A percentile compares a stretch with the other conserved stretches of the same genome.
Evolutionary conservation across 495 filamentous ascomycete genomes (phyloP).

Genomic region (Hypoxylon intermedium): DNA sequence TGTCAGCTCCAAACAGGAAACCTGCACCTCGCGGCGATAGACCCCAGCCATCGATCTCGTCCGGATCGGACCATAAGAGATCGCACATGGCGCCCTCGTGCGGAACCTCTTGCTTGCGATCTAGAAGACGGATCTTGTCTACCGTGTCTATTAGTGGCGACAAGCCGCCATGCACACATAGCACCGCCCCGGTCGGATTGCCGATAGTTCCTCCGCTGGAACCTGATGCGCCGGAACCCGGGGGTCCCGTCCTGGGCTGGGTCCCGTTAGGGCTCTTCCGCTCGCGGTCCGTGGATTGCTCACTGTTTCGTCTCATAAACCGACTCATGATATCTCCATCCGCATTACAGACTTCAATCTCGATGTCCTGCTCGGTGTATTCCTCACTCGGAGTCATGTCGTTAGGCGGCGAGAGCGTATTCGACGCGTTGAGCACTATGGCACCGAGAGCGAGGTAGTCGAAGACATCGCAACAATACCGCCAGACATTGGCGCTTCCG

Average conservation of each 20-base stretch:
- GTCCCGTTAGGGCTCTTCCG: conserved; percentile 51
- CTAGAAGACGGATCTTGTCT: conserved; percentile 93
- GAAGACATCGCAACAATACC: conserved; percentile 98
- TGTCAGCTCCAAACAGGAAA: conserved; percentile 95
- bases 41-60: conserved; percentile 98
- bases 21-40: conserved; percentile 92
- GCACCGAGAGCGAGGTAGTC: conserved; percentile 97
- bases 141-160: conserved; percentile 91
- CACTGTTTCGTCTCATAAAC: conserved; percentile 49
- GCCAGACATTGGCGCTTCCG: conserved; percentile 96
- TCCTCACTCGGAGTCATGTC: conserved; percentile 54
- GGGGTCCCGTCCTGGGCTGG: conserved; percentile 66
- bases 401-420: conserved; percentile 64
- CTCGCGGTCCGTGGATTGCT: conserved; percentile 22
- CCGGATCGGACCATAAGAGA: conserved; percentile 95
- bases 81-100: conserved; percentile 99
- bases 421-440: conserved; percentile 87
- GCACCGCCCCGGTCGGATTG: conserved; percentile 78
- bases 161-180: conserved; percentile 95
- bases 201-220: conserved; percentile 68
- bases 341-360: conserved; percentile 90
- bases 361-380: conserved; percentile 71
- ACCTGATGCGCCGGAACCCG: conserved; percentile 78
- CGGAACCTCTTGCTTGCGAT: conserved; percentile 97
- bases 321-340: conserved; percentile 77